phyloP scores from a whole-genome alignment of 441 rosid genomes.

The Croton setiger region DNA sequence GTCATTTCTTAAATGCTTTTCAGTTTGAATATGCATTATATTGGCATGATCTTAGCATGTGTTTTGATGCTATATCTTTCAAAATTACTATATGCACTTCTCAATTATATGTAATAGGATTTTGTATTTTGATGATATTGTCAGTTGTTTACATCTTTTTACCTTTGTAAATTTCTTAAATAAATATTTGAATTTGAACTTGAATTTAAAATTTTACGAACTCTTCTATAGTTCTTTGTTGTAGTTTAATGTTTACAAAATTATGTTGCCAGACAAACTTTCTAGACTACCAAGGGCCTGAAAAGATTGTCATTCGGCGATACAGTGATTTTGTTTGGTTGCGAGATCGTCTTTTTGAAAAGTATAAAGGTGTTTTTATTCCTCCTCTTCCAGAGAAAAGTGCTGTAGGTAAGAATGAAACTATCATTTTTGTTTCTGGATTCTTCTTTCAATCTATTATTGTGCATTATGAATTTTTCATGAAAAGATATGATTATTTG shows the following conservation, averaged over 20 bases:
- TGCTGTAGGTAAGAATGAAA: constrained; percentile 71
- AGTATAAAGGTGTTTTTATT: constrained; percentile 81
- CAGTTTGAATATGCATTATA: background rate
- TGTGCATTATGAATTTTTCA: background rate
- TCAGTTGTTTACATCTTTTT: background rate
- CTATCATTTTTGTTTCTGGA: background rate
- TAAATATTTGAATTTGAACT: background rate
- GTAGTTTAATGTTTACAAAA: background rate
- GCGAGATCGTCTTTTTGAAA: constrained; percentile 83
- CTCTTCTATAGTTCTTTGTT: background rate
- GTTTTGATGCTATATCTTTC: background rate
- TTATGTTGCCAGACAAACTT: constrained; percentile 67
- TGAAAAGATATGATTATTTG: background rate
- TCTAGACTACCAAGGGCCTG: constrained; percentile 80
- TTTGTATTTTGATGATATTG: background rate
- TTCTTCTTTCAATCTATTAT: constrained; percentile 5
- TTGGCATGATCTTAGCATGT: background rate
- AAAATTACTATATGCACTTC: background rate
- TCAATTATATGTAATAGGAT: background rate
- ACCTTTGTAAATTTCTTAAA: background rate
- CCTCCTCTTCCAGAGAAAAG: constrained; percentile 99
- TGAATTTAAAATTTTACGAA: background rate
- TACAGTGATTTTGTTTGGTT: constrained; percentile 97
- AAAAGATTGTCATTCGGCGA: constrained; percentile 92
- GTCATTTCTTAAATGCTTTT: background rate